These are phyloP conservation scores for Ophryocystis elektroscirrha DNA, from an alignment of 169 alveolate genomes.

Conservation along the genomic window DNA sequence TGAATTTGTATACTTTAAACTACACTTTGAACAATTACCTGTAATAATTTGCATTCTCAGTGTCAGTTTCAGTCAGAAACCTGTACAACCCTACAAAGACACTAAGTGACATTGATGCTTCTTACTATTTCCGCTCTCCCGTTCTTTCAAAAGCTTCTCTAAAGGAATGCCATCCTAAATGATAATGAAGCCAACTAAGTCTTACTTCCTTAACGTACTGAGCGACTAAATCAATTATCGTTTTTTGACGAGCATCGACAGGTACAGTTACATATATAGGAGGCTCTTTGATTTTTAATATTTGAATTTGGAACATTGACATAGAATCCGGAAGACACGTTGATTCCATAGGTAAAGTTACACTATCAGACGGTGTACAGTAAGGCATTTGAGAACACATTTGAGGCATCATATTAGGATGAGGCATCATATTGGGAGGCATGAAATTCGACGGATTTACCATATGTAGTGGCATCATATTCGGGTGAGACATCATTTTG, in stretches of 20 bases:
- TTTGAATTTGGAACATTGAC: background rate
- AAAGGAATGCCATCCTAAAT: slow-evolving; percentile 19
- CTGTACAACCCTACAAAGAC: background rate
- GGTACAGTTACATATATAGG: slow-evolving; percentile 26
- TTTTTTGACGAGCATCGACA: slow-evolving; percentile 17
- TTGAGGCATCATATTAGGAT: too few relatives aligned
- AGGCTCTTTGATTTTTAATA: slow-evolving; percentile 13
- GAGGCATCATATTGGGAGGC: too few relatives aligned
- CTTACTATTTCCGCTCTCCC: slow-evolving; percentile 2
- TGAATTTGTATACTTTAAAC: background rate
- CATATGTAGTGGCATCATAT: too few relatives aligned
- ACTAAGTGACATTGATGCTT: background rate
- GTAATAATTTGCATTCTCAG: slow-evolving; percentile 18
- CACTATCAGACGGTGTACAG: slow-evolving; percentile 3
- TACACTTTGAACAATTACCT: too few relatives aligned
- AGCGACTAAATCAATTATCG: slow-evolving; percentile 32
- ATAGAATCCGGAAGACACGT: slow-evolving; percentile 3
- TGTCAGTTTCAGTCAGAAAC: slow-evolving; percentile 6
- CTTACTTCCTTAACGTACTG: slow-evolving; percentile 33
- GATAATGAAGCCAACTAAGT: background rate
- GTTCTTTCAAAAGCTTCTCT: slow-evolving; percentile 20
- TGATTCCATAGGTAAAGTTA: slow-evolving; percentile 3
- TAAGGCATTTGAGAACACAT: too few relatives aligned
- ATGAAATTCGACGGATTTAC: too few relatives aligned
- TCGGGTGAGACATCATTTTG: too few relatives aligned